Evolutionary conservation across 345 rosid species (phyloP).

Genomic region (Abelmoschus esculentus): DNA sequence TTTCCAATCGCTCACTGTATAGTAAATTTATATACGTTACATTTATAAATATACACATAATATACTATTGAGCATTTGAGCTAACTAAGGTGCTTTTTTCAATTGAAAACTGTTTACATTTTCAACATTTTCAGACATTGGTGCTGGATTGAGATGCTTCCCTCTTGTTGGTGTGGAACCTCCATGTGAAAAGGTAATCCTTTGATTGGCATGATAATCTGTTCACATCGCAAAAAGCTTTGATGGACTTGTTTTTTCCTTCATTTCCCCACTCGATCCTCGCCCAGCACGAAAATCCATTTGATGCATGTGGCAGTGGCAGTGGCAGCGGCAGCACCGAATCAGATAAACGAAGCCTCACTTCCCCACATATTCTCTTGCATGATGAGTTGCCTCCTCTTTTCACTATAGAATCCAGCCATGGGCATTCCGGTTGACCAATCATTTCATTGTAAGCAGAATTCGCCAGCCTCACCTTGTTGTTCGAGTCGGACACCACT

Average conservation of each 20-base stretch:
- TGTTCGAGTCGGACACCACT: conserved; percentile 67
- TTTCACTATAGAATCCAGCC: conserved; percentile 61
- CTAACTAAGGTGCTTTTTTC: too few relatives aligned
- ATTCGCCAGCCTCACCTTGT: conserved; percentile 74
- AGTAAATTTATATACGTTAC: background rate
- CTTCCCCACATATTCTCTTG: conserved; percentile 80
- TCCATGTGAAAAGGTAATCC: conserved; percentile 70
- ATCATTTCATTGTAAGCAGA: conserved; percentile 89
- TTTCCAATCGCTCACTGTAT: background rate
- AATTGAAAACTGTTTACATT: too few relatives aligned
- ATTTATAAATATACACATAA: too few relatives aligned
- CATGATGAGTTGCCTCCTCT: conserved; percentile 20
- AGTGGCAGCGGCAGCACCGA: conserved; percentile 33
- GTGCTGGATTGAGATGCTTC: conserved; percentile 24
- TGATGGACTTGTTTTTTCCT: conserved; percentile 33
- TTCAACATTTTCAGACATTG: too few relatives aligned
- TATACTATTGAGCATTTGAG: too few relatives aligned
- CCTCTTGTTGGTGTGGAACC: conserved; percentile 48
- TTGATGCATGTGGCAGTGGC: conserved; percentile 36
- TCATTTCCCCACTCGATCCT: conserved; percentile 72
- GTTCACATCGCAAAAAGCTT: conserved; percentile 22
- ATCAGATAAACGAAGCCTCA: conserved; percentile 28
- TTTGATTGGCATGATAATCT: conserved; percentile 54
- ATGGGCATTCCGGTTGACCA: conserved; percentile 90
- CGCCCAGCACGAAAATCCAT: conserved; percentile 83